Evolutionary conservation across 768 basidiomycete genomes (phyloP), one percentile per base, ranked within the genome.

Genomic region (Serendipita sp.): DNA sequence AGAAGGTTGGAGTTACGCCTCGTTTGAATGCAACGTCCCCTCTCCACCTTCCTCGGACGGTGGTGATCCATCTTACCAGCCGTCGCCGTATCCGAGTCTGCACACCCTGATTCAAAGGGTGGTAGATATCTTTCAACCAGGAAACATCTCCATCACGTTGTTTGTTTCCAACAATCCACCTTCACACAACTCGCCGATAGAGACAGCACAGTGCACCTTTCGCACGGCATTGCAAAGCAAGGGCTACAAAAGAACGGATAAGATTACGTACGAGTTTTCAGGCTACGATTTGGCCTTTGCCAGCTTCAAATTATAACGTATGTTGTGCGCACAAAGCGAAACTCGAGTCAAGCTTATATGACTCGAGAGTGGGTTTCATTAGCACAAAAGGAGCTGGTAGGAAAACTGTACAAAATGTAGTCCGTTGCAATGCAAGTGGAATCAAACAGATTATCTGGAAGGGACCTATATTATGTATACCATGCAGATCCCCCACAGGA

Each of bases 21-120:
- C 89, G 70, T 98, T 99, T 77, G 96, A 99, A 76, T 95, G 92
- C 77, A 99, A 99, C 75, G 84, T 96, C n/a, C 91, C 91, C 3
- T 65, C 75, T 18, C 71, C 74, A 3, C 53, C 64, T 16, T 54
- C 53, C 28, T 28, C 53, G 30, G 53, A 54, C 16, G 24, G 24
- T 24, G 24, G 24, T 24, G 53, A 54, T 11, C 53, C 30, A 11
- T 24, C 56, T 67, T 3, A 58, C 51, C 77, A 86, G 48, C 72
- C 76, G 47, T 67, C 74, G 47, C 72, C 74, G 32, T 81, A 89
- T 46, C 92, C 91, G 32, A 86, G 91, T 73, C 76, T 98, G 51
- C 78, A 82, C 69, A 84, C 85, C 16, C 83, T 97, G 65, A 81
- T 98, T 65, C 84, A 85, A 67, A 87, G 90, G 65, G 93, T 99